Percentiles rank a stretch among this genome's conserved stretches.
Conservation (phyloP, 2,329 filamentous ascomycete species). For the Calonectria henricotiae region DNA sequence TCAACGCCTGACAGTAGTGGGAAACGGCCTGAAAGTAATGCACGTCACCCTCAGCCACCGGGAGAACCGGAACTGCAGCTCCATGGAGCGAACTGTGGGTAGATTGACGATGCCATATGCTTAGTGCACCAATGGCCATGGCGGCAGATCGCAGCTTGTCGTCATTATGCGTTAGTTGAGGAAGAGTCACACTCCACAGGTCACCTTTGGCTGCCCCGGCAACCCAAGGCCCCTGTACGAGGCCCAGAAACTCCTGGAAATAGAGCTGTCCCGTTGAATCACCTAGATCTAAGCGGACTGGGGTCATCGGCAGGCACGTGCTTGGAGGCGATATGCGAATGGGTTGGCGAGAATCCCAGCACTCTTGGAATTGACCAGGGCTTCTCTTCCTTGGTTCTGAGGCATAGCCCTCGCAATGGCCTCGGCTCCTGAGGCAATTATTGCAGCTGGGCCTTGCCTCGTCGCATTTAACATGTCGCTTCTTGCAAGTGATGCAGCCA, state of each 20-base stretch:
- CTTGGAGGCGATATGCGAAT: conserved; percentile 7
- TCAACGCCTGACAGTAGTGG: conserved; percentile 58
- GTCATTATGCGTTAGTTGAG: conserved; percentile 53
- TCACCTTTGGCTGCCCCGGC: conserved; percentile 47
- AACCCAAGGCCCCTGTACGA: conserved; percentile 54
- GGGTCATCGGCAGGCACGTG: conserved; percentile 35
- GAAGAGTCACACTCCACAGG: conserved; percentile 54
- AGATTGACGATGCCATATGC: conserved; percentile 38
- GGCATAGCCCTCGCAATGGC: conserved; percentile 44
- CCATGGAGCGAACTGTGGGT: neutral
- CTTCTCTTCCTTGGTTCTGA: conserved; percentile 20
- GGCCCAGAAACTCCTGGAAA: conserved; percentile 55
- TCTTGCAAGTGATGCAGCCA: conserved; percentile 50
- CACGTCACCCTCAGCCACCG: neutral
- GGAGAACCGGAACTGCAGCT: neutral
- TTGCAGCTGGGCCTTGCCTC: conserved; percentile 41
- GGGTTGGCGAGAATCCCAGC: conserved; percentile 49
- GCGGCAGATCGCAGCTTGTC: conserved; percentile 54
- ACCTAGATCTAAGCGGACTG: conserved; percentile 36
- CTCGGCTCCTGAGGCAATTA: conserved; percentile 41
- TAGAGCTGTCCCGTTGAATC: conserved; percentile 45
- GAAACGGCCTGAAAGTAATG: conserved; percentile 56
- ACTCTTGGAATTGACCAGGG: conserved; percentile 35
- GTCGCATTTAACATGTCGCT: conserved; percentile 49
- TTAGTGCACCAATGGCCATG: conserved; percentile 55